Conservation (phyloP, 164 flowering plant species). For the Liriodendron chinense region DNA sequence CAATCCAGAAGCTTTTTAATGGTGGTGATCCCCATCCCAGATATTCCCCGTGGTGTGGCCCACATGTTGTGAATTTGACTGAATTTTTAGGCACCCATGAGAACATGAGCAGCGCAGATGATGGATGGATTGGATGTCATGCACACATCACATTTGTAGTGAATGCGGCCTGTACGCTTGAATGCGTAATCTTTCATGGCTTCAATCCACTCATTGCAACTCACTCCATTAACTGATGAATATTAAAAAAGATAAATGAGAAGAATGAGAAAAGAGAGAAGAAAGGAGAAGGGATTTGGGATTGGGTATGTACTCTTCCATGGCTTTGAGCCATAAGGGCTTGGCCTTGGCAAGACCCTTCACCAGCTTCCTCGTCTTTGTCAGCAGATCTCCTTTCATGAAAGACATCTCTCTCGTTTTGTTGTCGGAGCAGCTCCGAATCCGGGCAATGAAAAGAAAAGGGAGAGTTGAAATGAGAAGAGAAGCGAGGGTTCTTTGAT, state of each 20-base stretch:
- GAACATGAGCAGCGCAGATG: too few relatives aligned
- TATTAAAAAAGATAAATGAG: not conserved
- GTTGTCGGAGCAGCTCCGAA: too few relatives aligned
- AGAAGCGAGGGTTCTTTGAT: too few relatives aligned
- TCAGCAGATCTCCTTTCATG: constrained; percentile 56
- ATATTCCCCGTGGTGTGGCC: too few relatives aligned
- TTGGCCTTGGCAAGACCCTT: constrained; percentile 75
- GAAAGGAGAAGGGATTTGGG: not conserved
- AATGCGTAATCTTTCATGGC: not conserved
- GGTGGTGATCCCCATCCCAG: too few relatives aligned
- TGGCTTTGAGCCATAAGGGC: constrained; percentile 90
- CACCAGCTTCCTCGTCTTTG: constrained; percentile 78
- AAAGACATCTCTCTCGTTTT: too few relatives aligned
- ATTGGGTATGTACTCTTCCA: constrained; percentile 58
- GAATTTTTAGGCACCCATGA: too few relatives aligned
- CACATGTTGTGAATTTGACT: too few relatives aligned
- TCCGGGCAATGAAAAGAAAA: too few relatives aligned
- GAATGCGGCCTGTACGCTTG: not conserved
- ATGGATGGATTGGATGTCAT: too few relatives aligned
- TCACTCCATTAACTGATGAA: not conserved
- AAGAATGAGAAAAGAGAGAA: not conserved
- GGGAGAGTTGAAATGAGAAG: too few relatives aligned
- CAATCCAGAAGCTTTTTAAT: too few relatives aligned
- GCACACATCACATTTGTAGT: not conserved
- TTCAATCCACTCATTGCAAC: not conserved